Evolutionary conservation across 257 asterid genomes (phyloP), one percentile per base, ranked within the genome.

Genomic region (Verbascum thapsus): DNA sequence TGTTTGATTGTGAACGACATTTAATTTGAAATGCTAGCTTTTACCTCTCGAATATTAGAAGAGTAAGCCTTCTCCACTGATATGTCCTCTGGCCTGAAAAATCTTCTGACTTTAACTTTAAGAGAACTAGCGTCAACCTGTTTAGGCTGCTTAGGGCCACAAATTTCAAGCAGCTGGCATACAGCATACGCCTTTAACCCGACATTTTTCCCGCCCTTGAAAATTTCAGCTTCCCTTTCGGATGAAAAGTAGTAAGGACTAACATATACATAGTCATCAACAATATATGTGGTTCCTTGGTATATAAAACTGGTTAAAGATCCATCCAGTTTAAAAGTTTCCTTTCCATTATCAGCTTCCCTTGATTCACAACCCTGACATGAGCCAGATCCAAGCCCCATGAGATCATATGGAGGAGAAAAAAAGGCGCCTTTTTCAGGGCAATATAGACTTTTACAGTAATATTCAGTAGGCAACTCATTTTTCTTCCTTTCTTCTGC

Each of bases 391-490:
- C 96, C 99, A 73, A 87, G 91, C 57, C 96, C 97, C 78, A 85
- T 67, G 30, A 65, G 66, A 50, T 64, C 75, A 57, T 45, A 32
- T 37, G 89, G 86, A 59, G 89, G 86, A 49, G 78, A 75, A 72
- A 85, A 80, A 81, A 89, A 92, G 68, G 96, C 97, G 65, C 99
- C 97, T 74, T 77, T 83, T 64, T 87, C 95, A 34, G 97, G 97
- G 53, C 75, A 80, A 72, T 89, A 92, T 76, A 92, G 69, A 72
- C 95, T 92, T 83, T 75, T 85, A 78, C 99, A 92, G 72, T 87
- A 89, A 68, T 83, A 92, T 58, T 87, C 96, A 53, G 70, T 64
- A 13, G 88, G 80, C 65, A 87, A 72, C 4, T 90, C 97, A 66
- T 83, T 82, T 78, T 56, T 82, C 76, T 80, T 87, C 75, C 90